These are phyloP conservation scores for Saccharomycopsis sp. DNA, from an alignment of 805 yeast genomes.

Conservation along the genomic window DNA sequence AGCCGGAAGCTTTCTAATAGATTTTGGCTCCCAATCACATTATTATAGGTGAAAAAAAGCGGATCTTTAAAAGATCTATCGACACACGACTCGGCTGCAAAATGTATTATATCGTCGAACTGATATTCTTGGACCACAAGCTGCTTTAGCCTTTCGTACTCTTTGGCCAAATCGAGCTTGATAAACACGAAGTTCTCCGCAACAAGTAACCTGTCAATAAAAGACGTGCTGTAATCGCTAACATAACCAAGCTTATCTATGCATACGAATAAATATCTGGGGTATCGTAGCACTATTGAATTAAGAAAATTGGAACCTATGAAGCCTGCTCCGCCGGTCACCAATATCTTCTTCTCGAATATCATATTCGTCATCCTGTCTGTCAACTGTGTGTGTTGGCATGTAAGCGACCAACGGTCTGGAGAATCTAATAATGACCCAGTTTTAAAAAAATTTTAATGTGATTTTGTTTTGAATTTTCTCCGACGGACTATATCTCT, in stretches of 20 bases:
- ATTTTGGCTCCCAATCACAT: conserved; percentile 41
- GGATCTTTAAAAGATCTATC: conserved; percentile 45
- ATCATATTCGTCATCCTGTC: neutral
- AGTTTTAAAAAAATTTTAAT: no score
- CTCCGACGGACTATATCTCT: neutral
- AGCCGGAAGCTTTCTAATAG: conserved; percentile 37
- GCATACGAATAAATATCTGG: conserved; percentile 26
- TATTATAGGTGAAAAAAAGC: conserved; percentile 36
- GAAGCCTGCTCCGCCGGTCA: conserved; percentile 56
- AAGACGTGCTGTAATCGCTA: conserved; percentile 24
- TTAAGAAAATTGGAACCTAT: conserved; percentile 45
- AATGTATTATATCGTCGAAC: conserved; percentile 37
- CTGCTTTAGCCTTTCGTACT: conserved; percentile 22
- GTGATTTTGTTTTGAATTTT: neutral
- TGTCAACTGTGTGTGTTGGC: neutral
- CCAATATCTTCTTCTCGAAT: conserved; percentile 27
- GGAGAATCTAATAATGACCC: no score
- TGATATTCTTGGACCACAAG: conserved; percentile 22
- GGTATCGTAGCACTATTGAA: conserved; percentile 28
- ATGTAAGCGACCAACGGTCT: neutral
- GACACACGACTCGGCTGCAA: conserved; percentile 53
- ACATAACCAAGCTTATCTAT: conserved; percentile 44
- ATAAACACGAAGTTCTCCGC: conserved; percentile 26
- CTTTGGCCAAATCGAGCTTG: conserved; percentile 34
- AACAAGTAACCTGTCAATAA: conserved; percentile 28